A percentile compares a stretch with the other conserved stretches of the same genome.
Evolutionary conservation across 2,329 filamentous ascomycete species (phyloP).

Genomic region (Botrytis pseudocinerea): DNA sequence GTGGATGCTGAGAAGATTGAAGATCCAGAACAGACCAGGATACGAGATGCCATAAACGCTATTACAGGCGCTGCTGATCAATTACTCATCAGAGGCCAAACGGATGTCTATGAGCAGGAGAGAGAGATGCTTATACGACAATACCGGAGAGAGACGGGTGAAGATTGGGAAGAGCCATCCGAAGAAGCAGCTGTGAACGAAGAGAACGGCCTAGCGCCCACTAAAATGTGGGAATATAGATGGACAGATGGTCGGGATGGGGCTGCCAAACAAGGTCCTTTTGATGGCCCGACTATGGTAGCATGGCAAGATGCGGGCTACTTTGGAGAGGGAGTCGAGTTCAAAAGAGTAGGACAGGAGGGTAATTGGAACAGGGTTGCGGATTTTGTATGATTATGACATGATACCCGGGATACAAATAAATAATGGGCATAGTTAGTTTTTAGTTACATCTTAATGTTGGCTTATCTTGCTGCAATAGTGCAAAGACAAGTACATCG

Average conservation of each 20-base stretch:
- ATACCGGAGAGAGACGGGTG: conserved; percentile 81
- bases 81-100: conserved; percentile 76
- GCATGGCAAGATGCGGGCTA: conserved; percentile 92
- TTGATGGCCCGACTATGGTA: conserved; percentile 80
- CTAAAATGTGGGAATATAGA: conserved; percentile 79
- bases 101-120: conserved; percentile 90
- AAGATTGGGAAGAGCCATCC: conserved; percentile 71
- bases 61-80: conserved; percentile 91
- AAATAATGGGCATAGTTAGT: neutral
- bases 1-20: conserved; percentile 61
- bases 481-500: neutral
- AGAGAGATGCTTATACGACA: conserved; percentile 80
- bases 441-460: neutral
- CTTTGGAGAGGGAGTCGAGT: conserved; percentile 87
- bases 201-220: conserved; percentile 29
- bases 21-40: conserved; percentile 66
- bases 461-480: neutral
- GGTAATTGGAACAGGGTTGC: conserved; percentile 42
- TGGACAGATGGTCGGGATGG: conserved; percentile 89
- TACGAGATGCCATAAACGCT: conserved; percentile 72
- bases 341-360: conserved; percentile 59
- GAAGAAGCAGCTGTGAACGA: conserved; percentile 41
- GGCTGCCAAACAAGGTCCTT: conserved; percentile 79
- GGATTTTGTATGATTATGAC: conserved; percentile 39
- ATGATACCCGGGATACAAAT: conserved; percentile 19